Percentiles rank a stretch among this genome's conserved stretches.
Conservation (phyloP, 768 basidiomycete species). For the Pulveroboletus sp. region DNA sequence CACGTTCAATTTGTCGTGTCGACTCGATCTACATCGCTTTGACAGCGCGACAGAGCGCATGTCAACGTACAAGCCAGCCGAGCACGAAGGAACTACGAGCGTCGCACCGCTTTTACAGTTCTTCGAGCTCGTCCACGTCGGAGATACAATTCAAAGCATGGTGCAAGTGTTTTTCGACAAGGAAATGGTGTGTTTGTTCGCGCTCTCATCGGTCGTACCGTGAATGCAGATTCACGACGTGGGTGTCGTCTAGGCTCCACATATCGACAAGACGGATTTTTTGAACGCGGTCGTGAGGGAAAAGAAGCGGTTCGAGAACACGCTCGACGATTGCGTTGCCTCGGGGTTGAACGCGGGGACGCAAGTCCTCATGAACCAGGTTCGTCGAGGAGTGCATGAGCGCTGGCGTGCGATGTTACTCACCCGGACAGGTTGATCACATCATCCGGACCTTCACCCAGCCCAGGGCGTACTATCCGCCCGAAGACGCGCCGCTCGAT, state of each 20-base stretch:
- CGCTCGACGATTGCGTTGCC: slow-evolving; percentile 91
- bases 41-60: slow-evolving; percentile 84
- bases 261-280: slow-evolving; percentile 93
- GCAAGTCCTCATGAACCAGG: slow-evolving; percentile 93
- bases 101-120: slow-evolving; percentile 95
- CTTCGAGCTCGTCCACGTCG: slow-evolving; percentile 95
- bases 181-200: slow-evolving; percentile 60
- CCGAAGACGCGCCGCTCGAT: slow-evolving; percentile 73
- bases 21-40: neutral
- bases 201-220: neutral
- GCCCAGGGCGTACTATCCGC: slow-evolving; percentile 87
- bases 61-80: slow-evolving; percentile 84
- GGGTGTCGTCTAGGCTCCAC: slow-evolving; percentile 50
- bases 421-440: slow-evolving; percentile 77
- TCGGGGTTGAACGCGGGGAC: slow-evolving; percentile 92
- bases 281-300: slow-evolving; percentile 89
- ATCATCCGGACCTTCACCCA: slow-evolving; percentile 80
- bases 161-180: slow-evolving; percentile 98
- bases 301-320: slow-evolving; percentile 94
- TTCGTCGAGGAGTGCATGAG: slow-evolving; percentile 22
- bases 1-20: neutral
- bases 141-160: slow-evolving; percentile 97
- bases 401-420: neutral
- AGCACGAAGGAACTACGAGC: slow-evolving; percentile 73
- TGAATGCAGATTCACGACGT: neutral